Evolutionary conservation across 495 filamentous ascomycete species (phyloP).

Genomic region (Aspergillus biplanus): DNA sequence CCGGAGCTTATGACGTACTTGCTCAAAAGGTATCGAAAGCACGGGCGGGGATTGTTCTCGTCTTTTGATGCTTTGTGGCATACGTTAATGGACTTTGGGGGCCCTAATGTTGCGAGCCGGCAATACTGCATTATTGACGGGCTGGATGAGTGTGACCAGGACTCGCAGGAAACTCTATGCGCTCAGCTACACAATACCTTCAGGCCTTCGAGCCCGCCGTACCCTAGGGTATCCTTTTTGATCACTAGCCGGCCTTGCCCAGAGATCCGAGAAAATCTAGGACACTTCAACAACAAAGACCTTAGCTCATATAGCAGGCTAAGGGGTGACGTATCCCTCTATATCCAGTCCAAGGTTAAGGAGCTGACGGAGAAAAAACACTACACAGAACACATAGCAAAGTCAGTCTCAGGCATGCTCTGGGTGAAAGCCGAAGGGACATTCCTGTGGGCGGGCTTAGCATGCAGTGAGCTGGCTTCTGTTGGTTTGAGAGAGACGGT

Average conservation of each 20-base stretch:
- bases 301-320: neutral
- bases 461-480: neutral
- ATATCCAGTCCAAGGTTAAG: neutral
- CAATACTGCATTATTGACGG: conserved; percentile 2
- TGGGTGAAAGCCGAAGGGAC: neutral
- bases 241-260: neutral
- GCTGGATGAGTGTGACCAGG: neutral
- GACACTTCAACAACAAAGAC: neutral
- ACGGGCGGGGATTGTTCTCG: neutral
- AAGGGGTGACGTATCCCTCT: neutral
- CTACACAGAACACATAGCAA: neutral
- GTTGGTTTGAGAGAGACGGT: neutral
- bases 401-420: neutral
- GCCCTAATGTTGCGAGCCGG: neutral
- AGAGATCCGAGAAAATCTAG: neutral
- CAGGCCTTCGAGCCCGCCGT: conserved; percentile 24
- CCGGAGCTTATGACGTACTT: neutral
- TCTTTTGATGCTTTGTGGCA: neutral
- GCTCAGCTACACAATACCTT: conserved; percentile 10
- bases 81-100: neutral
- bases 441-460: neutral
- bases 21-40: neutral
- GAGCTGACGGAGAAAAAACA: neutral
- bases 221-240: neutral
- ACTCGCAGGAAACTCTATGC: neutral